Evolutionary conservation across 1,284 basidiomycete species (phyloP).

Genomic region (Cryptococcus sp.): DNA sequence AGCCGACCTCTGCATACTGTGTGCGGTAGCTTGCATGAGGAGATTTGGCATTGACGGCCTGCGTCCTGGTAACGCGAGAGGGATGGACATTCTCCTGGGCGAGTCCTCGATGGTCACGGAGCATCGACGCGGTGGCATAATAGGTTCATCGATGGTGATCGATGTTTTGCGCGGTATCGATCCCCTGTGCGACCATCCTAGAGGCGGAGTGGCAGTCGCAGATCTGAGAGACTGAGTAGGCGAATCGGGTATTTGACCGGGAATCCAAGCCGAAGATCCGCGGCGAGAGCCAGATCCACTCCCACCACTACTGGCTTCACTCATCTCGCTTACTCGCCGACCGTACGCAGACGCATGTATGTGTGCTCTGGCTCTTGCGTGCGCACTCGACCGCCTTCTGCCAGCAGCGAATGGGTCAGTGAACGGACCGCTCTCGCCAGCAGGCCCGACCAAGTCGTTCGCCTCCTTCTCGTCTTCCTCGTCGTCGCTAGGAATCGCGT

Average conservation of each 20-base stretch:
- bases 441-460: too few relatives aligned
- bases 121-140: not conserved
- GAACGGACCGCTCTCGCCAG: too few relatives aligned
- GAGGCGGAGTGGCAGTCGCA: too few relatives aligned
- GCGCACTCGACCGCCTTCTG: too few relatives aligned
- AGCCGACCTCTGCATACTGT: not conserved
- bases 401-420: too few relatives aligned
- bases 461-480: not conserved
- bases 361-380: too few relatives aligned
- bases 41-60: not conserved
- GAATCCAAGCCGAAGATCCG: not conserved
- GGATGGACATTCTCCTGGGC: not conserved
- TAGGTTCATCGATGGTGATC: slow-evolving; percentile 3
- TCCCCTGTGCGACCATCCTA: too few relatives aligned
- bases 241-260: not conserved
- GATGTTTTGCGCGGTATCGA: not conserved
- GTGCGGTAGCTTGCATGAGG: not conserved
- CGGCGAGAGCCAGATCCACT: not conserved
- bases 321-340: too few relatives aligned
- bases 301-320: not conserved
- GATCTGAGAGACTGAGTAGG: not conserved
- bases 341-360: too few relatives aligned
- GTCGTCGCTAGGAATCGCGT: not conserved
- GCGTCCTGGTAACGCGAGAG: not conserved
- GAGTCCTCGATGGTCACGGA: not conserved